A percentile compares a stretch with the other conserved stretches of the same genome.
These are phyloP conservation scores for Arxiozyma bovina DNA, from an alignment of 1,139 yeast genomes.

Conservation along the genomic window DNA sequence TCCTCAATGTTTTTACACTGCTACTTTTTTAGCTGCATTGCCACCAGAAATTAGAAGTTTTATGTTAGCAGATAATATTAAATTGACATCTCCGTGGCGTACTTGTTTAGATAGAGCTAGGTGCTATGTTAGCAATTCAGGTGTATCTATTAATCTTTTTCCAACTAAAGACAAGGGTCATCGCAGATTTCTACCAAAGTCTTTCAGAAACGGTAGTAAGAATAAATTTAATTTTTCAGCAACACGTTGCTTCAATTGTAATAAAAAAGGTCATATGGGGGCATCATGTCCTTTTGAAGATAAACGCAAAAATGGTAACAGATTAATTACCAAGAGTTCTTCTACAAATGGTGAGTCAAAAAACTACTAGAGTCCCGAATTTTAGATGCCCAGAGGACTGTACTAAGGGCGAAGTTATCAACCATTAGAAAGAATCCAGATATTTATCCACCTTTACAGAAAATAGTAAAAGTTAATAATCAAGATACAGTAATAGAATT, in stretches of 20 bases:
- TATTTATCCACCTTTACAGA: background rate
- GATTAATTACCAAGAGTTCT: background rate
- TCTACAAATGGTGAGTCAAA: background rate
- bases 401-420: background rate
- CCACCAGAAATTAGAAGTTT: background rate
- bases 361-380: background rate
- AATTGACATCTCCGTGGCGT: background rate
- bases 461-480: no score
- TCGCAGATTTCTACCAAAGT: background rate
- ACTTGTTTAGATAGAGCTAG: background rate
- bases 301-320: background rate
- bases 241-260: background rate
- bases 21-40: background rate
- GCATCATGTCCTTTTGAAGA: background rate
- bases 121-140: background rate
- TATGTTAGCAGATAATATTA: background rate
- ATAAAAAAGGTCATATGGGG: no score
- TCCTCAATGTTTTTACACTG: background rate
- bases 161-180: background rate
- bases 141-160: background rate
- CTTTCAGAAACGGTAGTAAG: background rate
- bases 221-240: background rate
- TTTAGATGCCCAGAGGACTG: background rate
- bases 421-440: background rate
- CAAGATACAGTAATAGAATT: background rate